These are phyloP conservation scores for Pseudogymnoascus sp. DNA, from an alignment of 2,329 filamentous ascomycete species.

Conservation along the genomic window DNA sequence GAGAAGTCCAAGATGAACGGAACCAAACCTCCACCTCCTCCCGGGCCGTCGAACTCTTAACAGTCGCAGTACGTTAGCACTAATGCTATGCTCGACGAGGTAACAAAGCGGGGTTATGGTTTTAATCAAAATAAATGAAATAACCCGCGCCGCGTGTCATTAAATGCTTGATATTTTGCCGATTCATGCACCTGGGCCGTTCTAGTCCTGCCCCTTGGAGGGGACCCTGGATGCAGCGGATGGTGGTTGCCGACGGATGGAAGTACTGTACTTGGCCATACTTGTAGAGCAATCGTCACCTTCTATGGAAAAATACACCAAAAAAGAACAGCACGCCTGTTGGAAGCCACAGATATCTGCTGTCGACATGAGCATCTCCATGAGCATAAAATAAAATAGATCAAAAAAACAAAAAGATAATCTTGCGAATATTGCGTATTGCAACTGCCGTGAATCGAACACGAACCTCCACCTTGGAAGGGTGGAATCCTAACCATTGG, in stretches of 20 bases:
- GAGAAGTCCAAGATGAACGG: not conserved
- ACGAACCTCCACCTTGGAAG: constrained; percentile 9
- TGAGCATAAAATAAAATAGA: not conserved
- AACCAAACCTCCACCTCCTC: not conserved
- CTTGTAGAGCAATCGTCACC: not conserved
- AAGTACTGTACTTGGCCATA: not conserved
- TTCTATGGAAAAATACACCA: not conserved
- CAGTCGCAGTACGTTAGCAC: not conserved
- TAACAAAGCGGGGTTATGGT: not conserved
- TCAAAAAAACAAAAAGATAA: not conserved
- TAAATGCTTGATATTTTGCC: not conserved
- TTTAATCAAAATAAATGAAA: not conserved
- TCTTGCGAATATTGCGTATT: not conserved
- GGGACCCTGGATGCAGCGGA: not conserved
- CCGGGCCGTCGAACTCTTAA: not conserved
- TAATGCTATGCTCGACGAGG: not conserved
- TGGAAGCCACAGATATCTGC: not conserved
- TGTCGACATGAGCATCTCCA: not conserved
- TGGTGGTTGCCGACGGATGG: not conserved
- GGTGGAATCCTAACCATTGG: constrained; percentile 15
- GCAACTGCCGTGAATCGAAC: constrained; percentile 10
- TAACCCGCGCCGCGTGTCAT: not conserved
- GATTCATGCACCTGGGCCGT: not conserved
- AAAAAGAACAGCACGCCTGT: not conserved
- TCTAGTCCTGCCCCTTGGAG: not conserved